phyloP scores from a whole-genome alignment of 129 eudicot genomes.

The Chrysanthemum lavandulifolium region DNA sequence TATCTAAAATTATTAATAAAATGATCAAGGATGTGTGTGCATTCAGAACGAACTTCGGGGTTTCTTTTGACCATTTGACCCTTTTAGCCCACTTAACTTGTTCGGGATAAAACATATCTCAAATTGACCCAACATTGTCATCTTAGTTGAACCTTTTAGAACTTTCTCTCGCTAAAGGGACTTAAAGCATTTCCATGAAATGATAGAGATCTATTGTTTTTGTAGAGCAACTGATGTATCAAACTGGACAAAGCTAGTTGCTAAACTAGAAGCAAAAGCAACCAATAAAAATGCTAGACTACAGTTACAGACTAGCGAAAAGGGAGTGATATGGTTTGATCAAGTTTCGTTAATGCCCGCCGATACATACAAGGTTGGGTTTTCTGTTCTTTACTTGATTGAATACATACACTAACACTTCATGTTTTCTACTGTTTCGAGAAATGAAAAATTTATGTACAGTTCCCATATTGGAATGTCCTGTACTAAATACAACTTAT shows the following conservation, averaged over 20 bases:
- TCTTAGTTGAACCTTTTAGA: not conserved
- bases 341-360: constrained; percentile 93
- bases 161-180: not conserved
- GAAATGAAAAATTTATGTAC: not conserved
- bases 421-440: constrained; percentile 1
- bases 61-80: too few species aligned
- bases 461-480: constrained; percentile 7
- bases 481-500: not conserved
- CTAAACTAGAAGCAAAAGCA: constrained; percentile 57
- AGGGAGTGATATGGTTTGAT: constrained; percentile 93
- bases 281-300: constrained; percentile 61
- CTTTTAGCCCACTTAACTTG: too few species aligned
- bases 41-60: not conserved
- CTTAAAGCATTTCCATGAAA: not conserved
- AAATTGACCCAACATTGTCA: not conserved
- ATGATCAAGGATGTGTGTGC: too few species aligned
- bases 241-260: constrained; percentile 71
- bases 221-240: constrained; percentile 61
- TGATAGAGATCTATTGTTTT: constrained; percentile 4
- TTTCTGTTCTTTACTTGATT: not conserved
- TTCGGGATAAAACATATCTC: too few species aligned
- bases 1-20: too few species aligned
- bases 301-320: constrained; percentile 51
- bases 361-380: constrained; percentile 78
- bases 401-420: not conserved